Percentiles rank a stretch among this genome's conserved stretches.
phyloP scores from a whole-genome alignment of 495 filamentous ascomycete species.

The Penicillium paxilli region DNA sequence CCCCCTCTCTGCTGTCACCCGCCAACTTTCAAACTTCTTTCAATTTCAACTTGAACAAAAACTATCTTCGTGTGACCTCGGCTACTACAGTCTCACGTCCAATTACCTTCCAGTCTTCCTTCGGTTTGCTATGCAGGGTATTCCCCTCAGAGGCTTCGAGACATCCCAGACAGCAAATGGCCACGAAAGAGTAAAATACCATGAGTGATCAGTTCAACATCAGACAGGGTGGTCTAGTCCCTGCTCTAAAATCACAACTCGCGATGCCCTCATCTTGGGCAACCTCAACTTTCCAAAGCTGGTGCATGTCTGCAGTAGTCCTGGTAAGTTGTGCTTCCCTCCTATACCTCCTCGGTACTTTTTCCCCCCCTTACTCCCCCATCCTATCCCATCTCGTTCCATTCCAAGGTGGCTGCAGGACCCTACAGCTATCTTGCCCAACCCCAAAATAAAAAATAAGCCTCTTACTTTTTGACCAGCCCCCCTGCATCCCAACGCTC shows the following conservation, averaged over 20 bases:
- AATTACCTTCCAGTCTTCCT: neutral
- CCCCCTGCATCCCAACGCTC: neutral
- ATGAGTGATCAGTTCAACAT: slow-evolving; percentile 9
- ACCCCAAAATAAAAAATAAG: neutral
- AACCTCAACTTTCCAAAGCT: slow-evolving; percentile 10
- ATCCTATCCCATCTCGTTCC: slow-evolving; percentile 4
- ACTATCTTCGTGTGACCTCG: neutral
- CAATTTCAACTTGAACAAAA: neutral
- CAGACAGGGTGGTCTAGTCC: slow-evolving; percentile 5
- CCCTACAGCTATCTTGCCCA: slow-evolving; percentile 5
- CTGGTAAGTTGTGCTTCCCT: slow-evolving; percentile 28
- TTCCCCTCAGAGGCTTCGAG: neutral
- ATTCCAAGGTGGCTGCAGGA: too few relatives aligned
- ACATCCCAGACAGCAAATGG: neutral
- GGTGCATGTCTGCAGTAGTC: slow-evolving; percentile 15
- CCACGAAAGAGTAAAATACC: slow-evolving; percentile 12
- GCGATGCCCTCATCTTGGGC: slow-evolving; percentile 11
- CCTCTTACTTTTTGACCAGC: neutral
- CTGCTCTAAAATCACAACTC: neutral
- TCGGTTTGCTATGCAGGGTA: neutral
- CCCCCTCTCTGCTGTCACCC: neutral
- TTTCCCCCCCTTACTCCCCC: slow-evolving; percentile 13
- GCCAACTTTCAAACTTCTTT: neutral
- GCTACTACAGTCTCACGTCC: neutral
- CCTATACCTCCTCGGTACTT: too few relatives aligned